These are phyloP conservation scores for Leishmania amazonensis DNA, from an alignment of 208 protist genomes.

Conservation along the genomic window DNA sequence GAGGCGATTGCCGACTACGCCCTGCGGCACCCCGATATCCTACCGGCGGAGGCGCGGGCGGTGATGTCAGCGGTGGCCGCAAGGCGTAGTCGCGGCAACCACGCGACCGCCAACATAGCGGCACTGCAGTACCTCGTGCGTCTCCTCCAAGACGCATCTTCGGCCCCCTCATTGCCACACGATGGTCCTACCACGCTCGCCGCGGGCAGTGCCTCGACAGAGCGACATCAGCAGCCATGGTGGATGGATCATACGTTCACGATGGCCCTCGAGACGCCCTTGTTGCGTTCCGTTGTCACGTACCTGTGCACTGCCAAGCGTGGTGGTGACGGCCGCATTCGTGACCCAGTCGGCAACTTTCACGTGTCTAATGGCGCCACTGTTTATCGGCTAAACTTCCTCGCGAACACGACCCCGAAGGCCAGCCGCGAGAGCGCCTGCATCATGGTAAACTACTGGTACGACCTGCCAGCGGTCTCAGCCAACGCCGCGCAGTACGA, in stretches of 20 bases:
- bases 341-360: constrained; percentile 89
- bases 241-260: constrained; percentile 67
- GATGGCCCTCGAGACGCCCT: constrained; percentile 47
- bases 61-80: not conserved
- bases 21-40: constrained; percentile 26
- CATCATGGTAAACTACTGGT: constrained; percentile 92
- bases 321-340: constrained; percentile 40
- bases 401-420: constrained; percentile 66
- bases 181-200: not conserved
- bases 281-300: constrained; percentile 67
- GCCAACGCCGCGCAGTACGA: constrained; percentile 63
- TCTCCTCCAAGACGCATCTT: constrained; percentile 12
- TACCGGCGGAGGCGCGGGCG: constrained; percentile 3
- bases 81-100: not conserved
- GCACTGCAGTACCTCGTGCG: constrained; percentile 27
- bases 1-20: constrained; percentile 41
- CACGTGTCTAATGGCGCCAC: constrained; percentile 88
- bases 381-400: constrained; percentile 74
- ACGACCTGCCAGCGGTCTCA: constrained; percentile 57
- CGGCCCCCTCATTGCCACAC: not conserved
- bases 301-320: constrained; percentile 74
- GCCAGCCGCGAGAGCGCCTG: constrained; percentile 75
- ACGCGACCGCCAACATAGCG: constrained; percentile 6
- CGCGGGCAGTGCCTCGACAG: not conserved
- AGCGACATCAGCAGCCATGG: constrained; percentile 29